Evolutionary conservation across 139 green algal species (phyloP).

Genomic region (Yamagishiella unicocca): DNA sequence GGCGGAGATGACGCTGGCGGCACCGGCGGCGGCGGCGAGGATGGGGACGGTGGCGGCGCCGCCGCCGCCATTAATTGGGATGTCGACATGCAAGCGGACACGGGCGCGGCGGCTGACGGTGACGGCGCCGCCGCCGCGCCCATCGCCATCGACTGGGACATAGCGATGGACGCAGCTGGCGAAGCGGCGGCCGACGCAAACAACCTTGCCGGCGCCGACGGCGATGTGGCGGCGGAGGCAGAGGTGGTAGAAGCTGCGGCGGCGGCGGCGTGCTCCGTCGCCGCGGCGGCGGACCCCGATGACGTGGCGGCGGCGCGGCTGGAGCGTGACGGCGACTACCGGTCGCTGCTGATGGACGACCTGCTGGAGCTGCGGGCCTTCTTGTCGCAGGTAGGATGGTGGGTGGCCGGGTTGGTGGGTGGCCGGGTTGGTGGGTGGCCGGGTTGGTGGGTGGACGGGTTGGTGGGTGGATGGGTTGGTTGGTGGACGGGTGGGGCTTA

Average conservation of each 20-base stretch:
- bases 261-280: not conserved
- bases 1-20: not conserved
- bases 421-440: not conserved
- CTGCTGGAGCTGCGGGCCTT: conserved; percentile 74
- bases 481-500: not conserved
- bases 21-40: conserved; percentile 35
- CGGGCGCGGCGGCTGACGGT: not conserved
- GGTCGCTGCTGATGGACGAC: conserved; percentile 66
- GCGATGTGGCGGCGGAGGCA: not conserved
- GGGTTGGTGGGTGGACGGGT: not conserved
- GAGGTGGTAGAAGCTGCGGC: not conserved
- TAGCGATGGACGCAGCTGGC: conserved; percentile 31
- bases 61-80: conserved; percentile 72
- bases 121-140: conserved; percentile 11
- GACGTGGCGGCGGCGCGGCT: conserved; percentile 46
- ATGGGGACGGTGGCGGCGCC: conserved; percentile 30
- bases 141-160: conserved; percentile 54
- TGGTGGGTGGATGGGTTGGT: not conserved
- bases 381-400: conserved; percentile 50
- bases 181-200: conserved; percentile 40
- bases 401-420: not conserved
- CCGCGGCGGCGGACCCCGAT: conserved; percentile 30
- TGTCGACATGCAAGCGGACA: conserved; percentile 67
- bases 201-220: not conserved
- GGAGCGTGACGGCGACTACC: conserved; percentile 53